phyloP scores from a whole-genome alignment of 495 filamentous ascomycete species.

The Podospora sp. region DNA sequence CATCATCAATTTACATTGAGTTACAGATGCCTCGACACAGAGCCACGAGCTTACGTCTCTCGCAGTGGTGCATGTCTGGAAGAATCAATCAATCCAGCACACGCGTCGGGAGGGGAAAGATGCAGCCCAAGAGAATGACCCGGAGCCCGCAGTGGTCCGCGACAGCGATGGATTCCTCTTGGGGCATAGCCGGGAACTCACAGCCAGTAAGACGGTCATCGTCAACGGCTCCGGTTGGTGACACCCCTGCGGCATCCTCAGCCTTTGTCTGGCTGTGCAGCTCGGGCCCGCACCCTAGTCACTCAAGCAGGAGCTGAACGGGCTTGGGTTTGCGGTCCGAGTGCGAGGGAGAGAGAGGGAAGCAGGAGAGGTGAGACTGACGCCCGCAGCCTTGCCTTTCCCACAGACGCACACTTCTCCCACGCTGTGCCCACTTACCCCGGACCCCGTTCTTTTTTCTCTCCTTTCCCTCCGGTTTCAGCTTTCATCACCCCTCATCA shows the following conservation, averaged over 20 bases:
- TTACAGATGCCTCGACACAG: no score
- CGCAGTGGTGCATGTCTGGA: not conserved
- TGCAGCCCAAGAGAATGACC: conserved; percentile 7
- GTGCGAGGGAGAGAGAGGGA: conserved; percentile 16
- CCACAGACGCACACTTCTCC: conserved; percentile 8
- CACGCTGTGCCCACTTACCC: not conserved
- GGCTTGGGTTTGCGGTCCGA: conserved; percentile 9
- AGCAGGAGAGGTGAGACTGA: conserved; percentile 10
- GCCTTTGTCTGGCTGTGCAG: conserved; percentile 17
- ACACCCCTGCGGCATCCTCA: conserved; percentile 10
- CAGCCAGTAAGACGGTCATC: conserved; percentile 12
- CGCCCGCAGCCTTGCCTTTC: conserved; percentile 16
- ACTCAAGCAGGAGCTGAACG: not conserved
- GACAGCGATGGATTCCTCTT: conserved; percentile 7
- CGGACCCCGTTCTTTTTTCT: not conserved
- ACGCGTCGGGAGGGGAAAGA: conserved; percentile 6
- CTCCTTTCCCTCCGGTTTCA: conserved; percentile 3
- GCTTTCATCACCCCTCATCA: not conserved
- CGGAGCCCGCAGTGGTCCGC: not conserved
- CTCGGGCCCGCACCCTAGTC: conserved; percentile 9
- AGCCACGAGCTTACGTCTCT: not conserved
- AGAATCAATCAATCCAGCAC: conserved; percentile 7
- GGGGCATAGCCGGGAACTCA: conserved; percentile 6
- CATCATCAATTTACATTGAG: not conserved
- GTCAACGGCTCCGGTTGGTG: conserved; percentile 15